These are phyloP conservation scores for Pelagophyceae sp. DNA, from an alignment of 352 stramenopile species.

Conservation along the genomic window DNA sequence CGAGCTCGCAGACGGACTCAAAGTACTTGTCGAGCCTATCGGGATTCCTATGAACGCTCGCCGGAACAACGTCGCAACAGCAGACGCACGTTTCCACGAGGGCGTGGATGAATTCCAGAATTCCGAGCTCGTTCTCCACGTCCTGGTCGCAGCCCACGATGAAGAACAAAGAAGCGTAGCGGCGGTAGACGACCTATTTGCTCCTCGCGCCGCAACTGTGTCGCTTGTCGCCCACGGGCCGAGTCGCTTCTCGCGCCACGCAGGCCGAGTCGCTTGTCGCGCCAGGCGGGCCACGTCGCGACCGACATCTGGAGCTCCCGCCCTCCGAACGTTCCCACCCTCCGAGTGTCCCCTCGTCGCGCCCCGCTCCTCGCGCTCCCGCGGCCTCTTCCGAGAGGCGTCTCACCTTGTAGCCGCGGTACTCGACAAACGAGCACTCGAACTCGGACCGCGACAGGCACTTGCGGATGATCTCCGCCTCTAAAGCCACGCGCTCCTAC, in stretches of 20 bases:
- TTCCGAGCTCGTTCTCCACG: conserved; percentile 95
- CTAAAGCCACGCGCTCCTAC: conserved; percentile 85
- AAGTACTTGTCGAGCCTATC: conserved; percentile 88
- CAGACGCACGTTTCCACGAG: conserved; percentile 86
- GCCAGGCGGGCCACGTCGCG: no score
- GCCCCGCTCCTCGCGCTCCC: no score
- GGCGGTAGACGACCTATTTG: conserved; percentile 85
- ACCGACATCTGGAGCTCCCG: no score
- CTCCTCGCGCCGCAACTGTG: no score
- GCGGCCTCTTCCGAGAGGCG: no score
- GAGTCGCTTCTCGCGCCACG: no score
- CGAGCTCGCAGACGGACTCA: conserved; percentile 86
- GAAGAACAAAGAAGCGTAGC: conserved; percentile 99
- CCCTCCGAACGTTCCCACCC: no score
- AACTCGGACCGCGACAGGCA: conserved; percentile 92
- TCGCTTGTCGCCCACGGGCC: no score
- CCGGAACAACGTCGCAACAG: conserved; percentile 84
- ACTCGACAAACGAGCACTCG: conserved; percentile 98
- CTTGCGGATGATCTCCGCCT: conserved; percentile 98
- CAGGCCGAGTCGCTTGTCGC: no score
- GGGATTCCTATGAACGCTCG: conserved; percentile 43
- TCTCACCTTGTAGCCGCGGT: conserved; percentile 98
- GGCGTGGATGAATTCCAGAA: conserved; percentile 99
- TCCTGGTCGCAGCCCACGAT: conserved; percentile 96
- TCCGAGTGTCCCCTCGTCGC: no score